Evolutionary conservation across 176 grass and related monocot species (phyloP).

Genomic region (Eragrostis nindensis): DNA sequence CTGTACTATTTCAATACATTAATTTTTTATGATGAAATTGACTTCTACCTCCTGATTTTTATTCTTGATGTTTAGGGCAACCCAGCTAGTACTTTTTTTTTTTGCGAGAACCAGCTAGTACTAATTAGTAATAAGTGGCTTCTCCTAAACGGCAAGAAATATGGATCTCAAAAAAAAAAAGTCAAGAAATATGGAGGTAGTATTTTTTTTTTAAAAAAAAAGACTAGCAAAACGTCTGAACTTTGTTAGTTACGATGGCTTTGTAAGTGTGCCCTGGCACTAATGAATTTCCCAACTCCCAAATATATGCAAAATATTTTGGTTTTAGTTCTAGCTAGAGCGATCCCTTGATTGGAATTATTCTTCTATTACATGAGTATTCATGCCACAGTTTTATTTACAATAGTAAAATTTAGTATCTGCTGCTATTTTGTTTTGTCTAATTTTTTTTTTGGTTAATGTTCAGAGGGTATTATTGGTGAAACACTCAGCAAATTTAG

Average conservation of each 20-base stretch:
- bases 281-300: not conserved
- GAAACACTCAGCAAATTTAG: conserved; percentile 98
- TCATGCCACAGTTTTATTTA: not conserved
- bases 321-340: not conserved
- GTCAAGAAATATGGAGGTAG: too few species aligned
- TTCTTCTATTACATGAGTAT: conserved; percentile 13
- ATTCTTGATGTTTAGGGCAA: too few species aligned
- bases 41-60: not conserved
- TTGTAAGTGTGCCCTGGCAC: not conserved
- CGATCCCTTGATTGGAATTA: not conserved
- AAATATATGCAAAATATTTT: not conserved
- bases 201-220: not conserved
- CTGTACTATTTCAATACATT: not conserved
- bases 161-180: too few species aligned
- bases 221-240: not conserved
- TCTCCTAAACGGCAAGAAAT: too few species aligned
- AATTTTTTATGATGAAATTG: not conserved
- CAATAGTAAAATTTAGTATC: conserved; percentile 2
- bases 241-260: not conserved
- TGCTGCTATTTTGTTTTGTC: not conserved
- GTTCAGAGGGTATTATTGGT: conserved; percentile 97
- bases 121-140: too few species aligned
- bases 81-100: too few species aligned
- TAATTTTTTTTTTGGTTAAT: conserved; percentile 32
- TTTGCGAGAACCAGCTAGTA: too few species aligned